Evolutionary conservation across 2,329 filamentous ascomycete genomes (phyloP), one percentile per base, ranked within the genome.

Genomic region (Chrysoporthe puriensis): DNA sequence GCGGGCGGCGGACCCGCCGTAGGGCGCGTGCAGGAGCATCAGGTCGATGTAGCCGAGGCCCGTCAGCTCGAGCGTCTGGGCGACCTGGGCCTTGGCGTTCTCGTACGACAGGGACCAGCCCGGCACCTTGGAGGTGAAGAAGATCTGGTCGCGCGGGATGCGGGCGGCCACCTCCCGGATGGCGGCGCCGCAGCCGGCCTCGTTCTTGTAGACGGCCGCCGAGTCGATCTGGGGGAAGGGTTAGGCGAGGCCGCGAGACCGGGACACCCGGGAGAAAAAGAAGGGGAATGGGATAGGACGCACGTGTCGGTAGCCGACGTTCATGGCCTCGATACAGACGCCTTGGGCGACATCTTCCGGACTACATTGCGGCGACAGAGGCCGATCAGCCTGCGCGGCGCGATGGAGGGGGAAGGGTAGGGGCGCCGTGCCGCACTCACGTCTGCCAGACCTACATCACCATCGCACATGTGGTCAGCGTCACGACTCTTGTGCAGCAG

Each of bases 31-130:
- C 64, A 90, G 83, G 26, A 90, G 83, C 77, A 86, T 85, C 66
- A 92, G 82, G 73, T 93, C 90, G 70, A 92, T 83, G 76, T 92
- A 92, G 32, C 82, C 85, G 4, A 92, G 81, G 16, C 86, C 85
- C 0, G 89, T 87, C 69, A 88, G 83, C 63, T 83, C 78, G 32
- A 94, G 80, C 18, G 89, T 91, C 64, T 84, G 80, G 71, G 90
- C 79, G 71, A 96, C 84, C 71, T 89, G 85, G 18, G 82, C 82
- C 76, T 88, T 89, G 32, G 91, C 85, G 67, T 82, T 85, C 16
- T 89, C 84, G 74, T 95, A 96, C 70, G 77, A 77, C 43, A 84
- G 74, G 42, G 69, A 70, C 9, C 76, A 73, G n/a, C 76, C 71
- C n/a, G 83, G 83, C 21, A 88, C 79, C 75, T 88, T 88, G 71